Evolutionary conservation across 2,329 filamentous ascomycete species (phyloP), one percentile per base, ranked within the genome.

Genomic region (Ceratocystis smalleyi): DNA sequence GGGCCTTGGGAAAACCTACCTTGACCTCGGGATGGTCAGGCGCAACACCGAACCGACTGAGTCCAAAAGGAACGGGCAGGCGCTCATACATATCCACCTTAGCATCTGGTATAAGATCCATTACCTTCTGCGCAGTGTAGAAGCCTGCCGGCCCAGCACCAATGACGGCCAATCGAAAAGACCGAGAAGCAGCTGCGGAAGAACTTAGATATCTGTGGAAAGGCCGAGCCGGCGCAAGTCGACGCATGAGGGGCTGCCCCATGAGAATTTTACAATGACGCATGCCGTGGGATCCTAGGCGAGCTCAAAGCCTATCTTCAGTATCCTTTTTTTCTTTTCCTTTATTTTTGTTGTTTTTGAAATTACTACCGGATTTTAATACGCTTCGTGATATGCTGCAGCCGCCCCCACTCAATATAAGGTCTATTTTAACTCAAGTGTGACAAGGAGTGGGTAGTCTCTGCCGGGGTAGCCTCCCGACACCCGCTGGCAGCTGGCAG

Each of bases 21-120:
- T 99, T 99, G 69, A 99, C 94, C 76, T 99, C 92, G 0, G 94
- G 92, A 75, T 99, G 94, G 73, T 99, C 94, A 4, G 94, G 94
- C n/a, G 94, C 95, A 66, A 99, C 94, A 7, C 94, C 94, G 71
- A 94, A 96, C 64, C 94, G 82, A 61, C 95, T 91, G 64, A 99
- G 80, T 0, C 94, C 94, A 72, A 89, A 99, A 0, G 94, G 94
- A 3, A 95, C 91, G 0, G 94, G 94, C 47, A 97, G 77, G 32
- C 89, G 84, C 75, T 99, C 94, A 72, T 95, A 99, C 92, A 99
- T 97, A 74, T 97, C 92, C 24, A 99, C 81, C 61, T 82, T 80
- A 0, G 86, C 85, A 71, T 85, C 78, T 24, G 84, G 79, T 45
- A 94, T 79, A 70, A 85, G 89, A 63, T 83, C 82, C 79, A 97